Conservation (phyloP, 2,329 filamentous ascomycete species). For the Hymenotorrendiella dingleyae region DNA sequence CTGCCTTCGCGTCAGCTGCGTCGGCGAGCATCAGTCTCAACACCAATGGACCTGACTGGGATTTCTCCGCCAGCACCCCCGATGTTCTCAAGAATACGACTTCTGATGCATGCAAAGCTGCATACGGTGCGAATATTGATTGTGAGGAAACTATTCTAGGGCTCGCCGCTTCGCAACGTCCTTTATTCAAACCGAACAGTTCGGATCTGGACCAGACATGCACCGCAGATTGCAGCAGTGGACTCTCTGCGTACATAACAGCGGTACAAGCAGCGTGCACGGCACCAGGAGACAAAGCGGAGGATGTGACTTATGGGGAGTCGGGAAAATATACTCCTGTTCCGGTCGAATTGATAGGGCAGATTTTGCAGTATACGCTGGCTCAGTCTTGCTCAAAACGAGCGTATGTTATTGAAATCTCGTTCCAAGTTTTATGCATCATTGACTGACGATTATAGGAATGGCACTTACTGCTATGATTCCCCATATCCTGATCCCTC, state of each 20-base stretch:
- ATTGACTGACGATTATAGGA: background rate
- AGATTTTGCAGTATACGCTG: constrained; percentile 9
- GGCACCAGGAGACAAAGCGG: constrained; percentile 25
- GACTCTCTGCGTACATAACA: constrained; percentile 24
- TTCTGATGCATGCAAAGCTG: constrained; percentile 27
- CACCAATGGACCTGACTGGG: constrained; percentile 27
- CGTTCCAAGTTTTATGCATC: too few species aligned
- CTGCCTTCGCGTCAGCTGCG: background rate
- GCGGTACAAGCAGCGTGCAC: constrained; percentile 24
- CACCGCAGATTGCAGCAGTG: constrained; percentile 24
- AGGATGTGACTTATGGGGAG: constrained; percentile 13
- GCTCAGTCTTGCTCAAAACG: background rate
- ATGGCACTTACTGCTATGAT: background rate
- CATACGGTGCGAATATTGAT: constrained; percentile 28
- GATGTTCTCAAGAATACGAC: constrained; percentile 29
- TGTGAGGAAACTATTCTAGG: constrained; percentile 29
- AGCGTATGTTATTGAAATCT: constrained; percentile 10
- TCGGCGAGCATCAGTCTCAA: constrained; percentile 25
- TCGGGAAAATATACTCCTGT: constrained; percentile 20
- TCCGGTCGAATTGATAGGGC: constrained; percentile 5
- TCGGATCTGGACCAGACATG: constrained; percentile 25
- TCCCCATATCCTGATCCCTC: too few species aligned
- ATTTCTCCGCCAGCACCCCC: constrained; percentile 27
- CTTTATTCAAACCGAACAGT: constrained; percentile 23
- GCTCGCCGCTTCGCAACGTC: constrained; percentile 27